These are phyloP conservation scores for Fusarium sp. DNA, from an alignment of 2,329 filamentous ascomycete species.

Conservation along the genomic window DNA sequence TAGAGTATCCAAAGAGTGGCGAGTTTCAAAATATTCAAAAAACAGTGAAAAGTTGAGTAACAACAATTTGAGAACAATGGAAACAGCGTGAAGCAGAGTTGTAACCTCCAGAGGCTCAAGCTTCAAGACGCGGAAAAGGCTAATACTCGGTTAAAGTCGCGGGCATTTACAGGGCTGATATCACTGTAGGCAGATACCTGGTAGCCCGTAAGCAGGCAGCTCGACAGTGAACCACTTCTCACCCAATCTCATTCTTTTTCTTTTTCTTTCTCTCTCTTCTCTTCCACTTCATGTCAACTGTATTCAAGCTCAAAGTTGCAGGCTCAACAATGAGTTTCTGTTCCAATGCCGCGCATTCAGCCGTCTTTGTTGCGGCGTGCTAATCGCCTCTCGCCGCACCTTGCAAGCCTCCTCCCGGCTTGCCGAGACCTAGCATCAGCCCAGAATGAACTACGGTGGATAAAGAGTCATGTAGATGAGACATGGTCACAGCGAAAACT, in stretches of 20 bases:
- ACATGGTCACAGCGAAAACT: constrained; percentile 25
- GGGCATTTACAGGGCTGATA: not conserved
- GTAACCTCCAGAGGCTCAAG: constrained; percentile 23
- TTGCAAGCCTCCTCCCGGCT: constrained; percentile 70
- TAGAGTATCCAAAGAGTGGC: not conserved
- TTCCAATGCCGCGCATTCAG: constrained; percentile 71
- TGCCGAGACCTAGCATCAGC: constrained; percentile 73
- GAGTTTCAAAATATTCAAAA: constrained; percentile 9
- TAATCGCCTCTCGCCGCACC: constrained; percentile 62
- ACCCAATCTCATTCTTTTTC: not conserved
- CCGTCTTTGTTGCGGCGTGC: constrained; percentile 67
- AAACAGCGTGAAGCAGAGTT: constrained; percentile 27
- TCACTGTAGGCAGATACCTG: not conserved
- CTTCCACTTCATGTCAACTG: not conserved
- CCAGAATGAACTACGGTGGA: constrained; percentile 77
- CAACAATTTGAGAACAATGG: constrained; percentile 17
- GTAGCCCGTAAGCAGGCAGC: not conserved
- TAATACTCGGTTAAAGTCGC: constrained; percentile 45
- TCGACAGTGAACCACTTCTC: not conserved
- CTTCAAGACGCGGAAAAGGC: constrained; percentile 36
- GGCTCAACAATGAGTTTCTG: constrained; percentile 22
- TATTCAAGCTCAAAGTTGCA: constrained; percentile 3
- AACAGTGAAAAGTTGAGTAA: not conserved
- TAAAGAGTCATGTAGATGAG: constrained; percentile 67
- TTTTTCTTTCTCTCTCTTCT: not conserved